phyloP scores from a whole-genome alignment of 257 asterid species.

The Solanum infundibuliforme region DNA sequence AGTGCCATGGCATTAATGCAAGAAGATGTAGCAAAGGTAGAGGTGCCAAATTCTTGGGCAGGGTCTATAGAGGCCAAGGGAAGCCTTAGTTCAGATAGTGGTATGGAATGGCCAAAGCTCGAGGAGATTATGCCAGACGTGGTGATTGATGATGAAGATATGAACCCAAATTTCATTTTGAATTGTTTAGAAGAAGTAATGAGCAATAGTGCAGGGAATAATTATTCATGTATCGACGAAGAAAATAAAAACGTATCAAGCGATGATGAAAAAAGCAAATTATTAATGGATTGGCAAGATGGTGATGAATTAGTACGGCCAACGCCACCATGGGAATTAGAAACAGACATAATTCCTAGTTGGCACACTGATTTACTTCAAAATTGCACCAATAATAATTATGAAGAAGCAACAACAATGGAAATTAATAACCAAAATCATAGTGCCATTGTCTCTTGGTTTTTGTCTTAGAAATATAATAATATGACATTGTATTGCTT shows the following conservation, averaged over 20 bases:
- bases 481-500: background rate
- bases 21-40: slow-evolving; percentile 2
- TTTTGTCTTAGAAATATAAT: slow-evolving; percentile 2
- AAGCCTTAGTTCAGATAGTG: background rate
- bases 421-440: slow-evolving; percentile 14
- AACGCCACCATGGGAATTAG: background rate
- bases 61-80: background rate
- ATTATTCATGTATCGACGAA: background rate
- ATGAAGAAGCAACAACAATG: background rate
- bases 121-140: slow-evolving; percentile 13
- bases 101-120: background rate
- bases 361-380: slow-evolving; percentile 7
- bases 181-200: background rate
- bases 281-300: slow-evolving; percentile 22
- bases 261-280: background rate
- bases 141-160: background rate
- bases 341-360: background rate
- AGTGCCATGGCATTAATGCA: background rate
- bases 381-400: background rate
- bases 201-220: background rate
- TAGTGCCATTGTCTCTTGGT: slow-evolving; percentile 42
- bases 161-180: background rate
- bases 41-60: background rate
- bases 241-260: background rate
- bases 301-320: background rate